Base-by-base conservation (phyloP, 371 early-diverging fungal genomes). In the Apophysomyces elegans region DNA sequence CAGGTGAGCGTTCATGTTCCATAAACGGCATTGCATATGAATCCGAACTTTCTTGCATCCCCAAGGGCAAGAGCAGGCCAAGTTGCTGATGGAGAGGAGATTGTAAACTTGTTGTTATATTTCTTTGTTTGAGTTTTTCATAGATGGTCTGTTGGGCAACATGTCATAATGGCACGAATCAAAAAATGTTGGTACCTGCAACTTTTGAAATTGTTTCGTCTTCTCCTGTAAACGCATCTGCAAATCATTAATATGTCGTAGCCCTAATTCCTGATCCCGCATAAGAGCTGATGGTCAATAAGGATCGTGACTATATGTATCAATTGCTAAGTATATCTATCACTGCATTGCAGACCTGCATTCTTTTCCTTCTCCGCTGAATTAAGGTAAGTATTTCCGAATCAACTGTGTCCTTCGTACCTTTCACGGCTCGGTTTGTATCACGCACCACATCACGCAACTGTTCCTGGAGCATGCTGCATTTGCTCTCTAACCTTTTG, bases 171-270 rank as follows among this genome's bases (percentile, higher is more conserved):
- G 32, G 35, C 5, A 66, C 7, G 7, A 54, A n/a, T 50, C 18
- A 59, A 8, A 45, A 7, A 7, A 32, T 21, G 7, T 18, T 21
- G n/a, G 26, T 67, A 79, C 87, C 75, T 90, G 89, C 26, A 90
- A 61, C 45, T 84, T 90, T 37, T 89, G 86, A 46, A 93, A 81
- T 58, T 92, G 93, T 12, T 87, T 77, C 37, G 71, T 64, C 56
- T 88, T 91, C 58, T 92, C 91, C 14, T 87, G 87, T 36, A 86
- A 60, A 57, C 87, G 84, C 6, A 79, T 83, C 4, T 68, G 65
- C 18, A 90, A 63, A 26, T 89, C 85, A 16, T 83, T 83, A 5
- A 67, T 61, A 16, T 78, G 77, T 7, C 73, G 72, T 38, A 81
- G 86, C 58, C 90, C 91, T 8, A 79, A 65, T 62, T 91, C 88